phyloP scores from a whole-genome alignment of 345 rosid genomes.

The Leavenworthia alabamica region DNA sequence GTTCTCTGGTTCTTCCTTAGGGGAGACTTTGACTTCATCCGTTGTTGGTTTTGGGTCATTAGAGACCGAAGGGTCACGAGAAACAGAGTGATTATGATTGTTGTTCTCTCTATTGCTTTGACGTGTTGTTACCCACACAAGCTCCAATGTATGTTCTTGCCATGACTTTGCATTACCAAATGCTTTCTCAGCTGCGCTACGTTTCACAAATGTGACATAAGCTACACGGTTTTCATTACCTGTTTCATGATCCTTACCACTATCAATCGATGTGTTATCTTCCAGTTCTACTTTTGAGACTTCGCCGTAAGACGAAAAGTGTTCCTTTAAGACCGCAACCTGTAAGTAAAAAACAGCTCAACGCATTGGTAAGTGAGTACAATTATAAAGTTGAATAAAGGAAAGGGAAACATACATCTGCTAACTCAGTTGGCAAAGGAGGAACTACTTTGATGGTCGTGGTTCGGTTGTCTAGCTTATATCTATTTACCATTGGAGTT shows the following conservation, averaged over 20 bases:
- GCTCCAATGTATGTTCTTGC: slow-evolving; percentile 66
- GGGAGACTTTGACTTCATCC: slow-evolving; percentile 16
- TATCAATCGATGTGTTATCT: slow-evolving; percentile 38
- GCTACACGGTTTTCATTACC: slow-evolving; percentile 41
- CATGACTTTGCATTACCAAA: slow-evolving; percentile 70
- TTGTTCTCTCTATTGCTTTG: slow-evolving; percentile 25
- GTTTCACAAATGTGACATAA: slow-evolving; percentile 48
- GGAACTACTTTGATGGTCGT: slow-evolving; percentile 60
- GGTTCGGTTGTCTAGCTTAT: slow-evolving; percentile 81
- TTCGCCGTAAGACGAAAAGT: slow-evolving; percentile 71
- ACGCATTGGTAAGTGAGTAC: background rate
- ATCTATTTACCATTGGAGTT: slow-evolving; percentile 44
- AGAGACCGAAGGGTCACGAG: slow-evolving; percentile 25
- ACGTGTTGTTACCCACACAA: slow-evolving; percentile 53
- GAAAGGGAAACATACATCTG: slow-evolving; percentile 52
- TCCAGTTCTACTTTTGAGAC: slow-evolving; percentile 62
- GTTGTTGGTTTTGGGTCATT: slow-evolving; percentile 8
- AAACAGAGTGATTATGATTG: slow-evolving; percentile 13
- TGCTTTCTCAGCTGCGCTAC: slow-evolving; percentile 75
- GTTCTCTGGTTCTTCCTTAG: slow-evolving; percentile 29
- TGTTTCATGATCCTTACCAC: slow-evolving; percentile 32
- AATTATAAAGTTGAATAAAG: slow-evolving; percentile 2
- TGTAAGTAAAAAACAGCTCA: slow-evolving; percentile 27
- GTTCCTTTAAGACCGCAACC: slow-evolving; percentile 63
- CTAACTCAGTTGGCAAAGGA: slow-evolving; percentile 74